These are phyloP conservation scores for Leptodermis oblonga DNA, from an alignment of 257 asterid genomes.

Conservation along the genomic window DNA sequence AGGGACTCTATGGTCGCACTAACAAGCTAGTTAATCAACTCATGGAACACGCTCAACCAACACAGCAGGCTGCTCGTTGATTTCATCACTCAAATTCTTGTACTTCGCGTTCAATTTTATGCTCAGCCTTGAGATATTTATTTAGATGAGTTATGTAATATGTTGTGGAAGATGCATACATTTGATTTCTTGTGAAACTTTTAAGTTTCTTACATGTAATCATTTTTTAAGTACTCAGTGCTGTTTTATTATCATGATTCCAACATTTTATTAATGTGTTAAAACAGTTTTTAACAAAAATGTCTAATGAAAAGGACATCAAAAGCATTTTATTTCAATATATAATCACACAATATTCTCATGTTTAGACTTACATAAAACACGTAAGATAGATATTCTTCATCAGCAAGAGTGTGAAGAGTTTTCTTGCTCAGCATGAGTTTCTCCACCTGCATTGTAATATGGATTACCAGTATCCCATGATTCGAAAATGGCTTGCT, in stretches of 20 bases:
- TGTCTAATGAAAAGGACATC: too few relatives aligned
- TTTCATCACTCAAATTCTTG: neutral
- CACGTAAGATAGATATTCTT: too few relatives aligned
- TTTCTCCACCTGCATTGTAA: too few relatives aligned
- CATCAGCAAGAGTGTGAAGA: too few relatives aligned
- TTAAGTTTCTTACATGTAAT: neutral
- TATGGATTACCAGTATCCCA: too few relatives aligned
- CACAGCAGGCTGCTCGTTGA: slow-evolving; percentile 74
- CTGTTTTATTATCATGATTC: neutral
- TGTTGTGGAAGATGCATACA: neutral
- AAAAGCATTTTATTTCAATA: too few relatives aligned
- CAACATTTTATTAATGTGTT: too few relatives aligned
- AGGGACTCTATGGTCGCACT: slow-evolving; percentile 80
- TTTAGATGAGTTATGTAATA: neutral
- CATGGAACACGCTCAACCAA: slow-evolving; percentile 71
- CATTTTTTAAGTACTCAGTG: neutral
- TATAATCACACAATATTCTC: too few relatives aligned
- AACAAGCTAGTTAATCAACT: slow-evolving; percentile 71
- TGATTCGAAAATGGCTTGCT: too few relatives aligned
- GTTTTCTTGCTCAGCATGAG: too few relatives aligned
- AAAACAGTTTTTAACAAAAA: too few relatives aligned
- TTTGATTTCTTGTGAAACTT: neutral
- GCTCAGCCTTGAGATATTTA: slow-evolving; percentile 8
- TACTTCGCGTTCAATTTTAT: neutral
- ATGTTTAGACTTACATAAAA: too few relatives aligned